A percentile compares a stretch with the other conserved stretches of the same genome.
phyloP scores from a whole-genome alignment of 164 flowering plant species.

The Nymphaea colorata region DNA sequence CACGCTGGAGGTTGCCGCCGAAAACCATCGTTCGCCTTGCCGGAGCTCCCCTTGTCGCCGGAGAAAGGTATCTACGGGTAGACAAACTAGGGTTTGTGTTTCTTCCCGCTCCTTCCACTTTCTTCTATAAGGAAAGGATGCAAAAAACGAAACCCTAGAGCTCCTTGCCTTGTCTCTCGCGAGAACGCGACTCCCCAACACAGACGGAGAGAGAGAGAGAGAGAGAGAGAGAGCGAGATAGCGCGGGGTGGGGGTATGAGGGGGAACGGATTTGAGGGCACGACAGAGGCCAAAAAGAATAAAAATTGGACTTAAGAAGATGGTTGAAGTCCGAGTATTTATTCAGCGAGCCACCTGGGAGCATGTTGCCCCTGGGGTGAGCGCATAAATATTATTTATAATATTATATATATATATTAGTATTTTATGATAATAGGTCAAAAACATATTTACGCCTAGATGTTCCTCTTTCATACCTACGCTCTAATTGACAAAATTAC shows the following conservation, averaged over 20 bases:
- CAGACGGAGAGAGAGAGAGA: background rate
- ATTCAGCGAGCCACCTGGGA: no score
- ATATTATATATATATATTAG: no score
- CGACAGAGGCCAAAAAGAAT: no score
- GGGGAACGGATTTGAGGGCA: background rate
- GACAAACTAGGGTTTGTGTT: background rate
- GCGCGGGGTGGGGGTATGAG: background rate
- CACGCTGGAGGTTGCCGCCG: background rate
- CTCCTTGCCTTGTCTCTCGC: background rate
- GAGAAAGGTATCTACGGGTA: background rate
- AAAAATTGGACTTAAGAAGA: background rate
- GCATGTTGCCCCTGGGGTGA: no score
- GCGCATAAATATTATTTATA: no score
- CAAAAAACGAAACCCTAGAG: background rate
- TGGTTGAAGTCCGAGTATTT: background rate
- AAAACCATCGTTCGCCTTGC: background rate
- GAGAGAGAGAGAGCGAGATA: background rate
- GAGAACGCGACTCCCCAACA: no score
- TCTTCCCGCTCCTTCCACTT: background rate
- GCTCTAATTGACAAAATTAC: no score
- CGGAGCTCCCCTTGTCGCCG: background rate
- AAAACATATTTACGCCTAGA: no score
- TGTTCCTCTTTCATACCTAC: no score
- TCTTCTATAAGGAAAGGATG: background rate
- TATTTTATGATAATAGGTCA: no score